These are phyloP conservation scores for Naegleria fowleri DNA, from an alignment of 208 protist genomes.

Conservation along the genomic window DNA sequence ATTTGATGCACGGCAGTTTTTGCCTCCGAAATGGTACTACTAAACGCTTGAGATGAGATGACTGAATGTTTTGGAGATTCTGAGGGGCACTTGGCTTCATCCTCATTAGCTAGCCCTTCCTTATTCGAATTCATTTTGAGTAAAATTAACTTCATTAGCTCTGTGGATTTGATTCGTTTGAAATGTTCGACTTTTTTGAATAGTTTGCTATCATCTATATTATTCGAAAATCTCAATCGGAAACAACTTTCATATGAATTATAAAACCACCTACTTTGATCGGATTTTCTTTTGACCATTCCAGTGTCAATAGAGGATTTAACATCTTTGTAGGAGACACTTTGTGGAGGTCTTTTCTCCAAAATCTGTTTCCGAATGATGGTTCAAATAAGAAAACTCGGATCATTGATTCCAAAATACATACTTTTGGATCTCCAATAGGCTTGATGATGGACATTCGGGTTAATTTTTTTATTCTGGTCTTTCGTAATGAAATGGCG, in stretches of 20 bases:
- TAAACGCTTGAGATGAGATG: neutral
- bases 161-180: neutral
- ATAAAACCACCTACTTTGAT: neutral
- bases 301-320: neutral
- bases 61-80: neutral
- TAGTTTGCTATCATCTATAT: neutral
- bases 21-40: neutral
- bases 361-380: neutral
- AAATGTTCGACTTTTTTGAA: slow-evolving; percentile 15
- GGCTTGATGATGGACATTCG: neutral
- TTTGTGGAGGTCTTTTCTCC: neutral
- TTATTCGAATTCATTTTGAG: neutral
- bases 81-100: neutral
- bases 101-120: neutral
- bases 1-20: neutral
- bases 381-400: no score
- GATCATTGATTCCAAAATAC: neutral
- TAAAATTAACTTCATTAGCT: neutral
- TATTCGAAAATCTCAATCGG: neutral
- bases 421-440: neutral
- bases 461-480: no score
- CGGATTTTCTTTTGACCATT: neutral
- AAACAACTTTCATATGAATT: neutral
- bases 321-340: neutral
- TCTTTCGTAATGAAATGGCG: neutral